Conservation (phyloP, 1,139 yeast genomes). For the Pichia sp. region DNA sequence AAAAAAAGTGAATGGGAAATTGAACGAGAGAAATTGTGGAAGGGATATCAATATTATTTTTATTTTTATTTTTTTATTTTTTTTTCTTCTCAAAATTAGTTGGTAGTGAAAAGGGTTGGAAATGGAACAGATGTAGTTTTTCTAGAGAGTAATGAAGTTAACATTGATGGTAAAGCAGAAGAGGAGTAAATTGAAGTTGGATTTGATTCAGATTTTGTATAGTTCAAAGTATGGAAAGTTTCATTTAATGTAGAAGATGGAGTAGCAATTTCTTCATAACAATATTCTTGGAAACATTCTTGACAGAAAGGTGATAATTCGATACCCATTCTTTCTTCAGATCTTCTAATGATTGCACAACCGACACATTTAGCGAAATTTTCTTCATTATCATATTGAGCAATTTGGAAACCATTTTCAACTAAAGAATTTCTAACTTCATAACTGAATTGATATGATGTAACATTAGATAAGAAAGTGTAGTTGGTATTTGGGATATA, state of each 20-base stretch:
- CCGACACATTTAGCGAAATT: conserved; percentile 47
- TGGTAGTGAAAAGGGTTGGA: conserved; percentile 11
- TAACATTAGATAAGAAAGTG: conserved; percentile 39
- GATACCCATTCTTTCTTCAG: conserved; percentile 37
- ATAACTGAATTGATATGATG: conserved; percentile 38
- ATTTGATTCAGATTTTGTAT: conserved; percentile 9
- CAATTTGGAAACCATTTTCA: conserved; percentile 48
- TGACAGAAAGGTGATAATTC: conserved; percentile 29
- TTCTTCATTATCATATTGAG: conserved; percentile 33
- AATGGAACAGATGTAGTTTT: conserved; percentile 9
- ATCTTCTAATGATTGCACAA: conserved; percentile 52
- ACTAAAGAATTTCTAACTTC: conserved; percentile 40
- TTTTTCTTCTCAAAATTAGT: too few species aligned
- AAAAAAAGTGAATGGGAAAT: background rate
- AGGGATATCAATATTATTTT: background rate
- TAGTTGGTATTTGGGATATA: conserved; percentile 49
- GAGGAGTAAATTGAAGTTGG: conserved; percentile 17
- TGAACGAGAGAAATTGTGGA: background rate
- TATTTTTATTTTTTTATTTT: background rate
- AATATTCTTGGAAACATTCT: conserved; percentile 34
- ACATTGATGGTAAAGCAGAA: conserved; percentile 13
- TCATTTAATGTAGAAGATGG: conserved; percentile 2
- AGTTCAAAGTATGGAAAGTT: background rate
- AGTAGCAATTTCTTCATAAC: conserved; percentile 22
- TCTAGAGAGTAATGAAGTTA: conserved; percentile 12